These are phyloP conservation scores for Mercurialis annua DNA, from an alignment of 345 rosid genomes.

Conservation along the genomic window DNA sequence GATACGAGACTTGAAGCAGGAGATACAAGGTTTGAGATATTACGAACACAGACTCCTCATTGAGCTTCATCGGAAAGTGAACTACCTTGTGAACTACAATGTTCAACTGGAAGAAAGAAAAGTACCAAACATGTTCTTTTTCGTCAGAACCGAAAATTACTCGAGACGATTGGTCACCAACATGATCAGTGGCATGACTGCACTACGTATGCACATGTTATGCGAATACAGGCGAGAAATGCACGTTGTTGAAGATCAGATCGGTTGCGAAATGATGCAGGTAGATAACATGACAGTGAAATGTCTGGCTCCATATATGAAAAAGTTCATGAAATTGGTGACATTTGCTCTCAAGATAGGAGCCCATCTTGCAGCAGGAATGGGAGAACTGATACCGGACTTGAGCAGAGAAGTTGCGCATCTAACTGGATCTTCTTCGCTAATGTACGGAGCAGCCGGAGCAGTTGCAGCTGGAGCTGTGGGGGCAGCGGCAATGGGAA, in stretches of 20 bases:
- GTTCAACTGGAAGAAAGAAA: constrained; percentile 80
- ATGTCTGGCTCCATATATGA: constrained; percentile 78
- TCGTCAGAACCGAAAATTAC: constrained; percentile 75
- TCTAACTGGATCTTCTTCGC: constrained; percentile 62
- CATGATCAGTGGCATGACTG: constrained; percentile 74
- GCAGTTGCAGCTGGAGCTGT: constrained; percentile 62
- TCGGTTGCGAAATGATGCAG: constrained; percentile 87
- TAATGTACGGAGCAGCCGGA: constrained; percentile 72
- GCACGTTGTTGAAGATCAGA: constrained; percentile 87
- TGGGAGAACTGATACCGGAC: constrained; percentile 95
- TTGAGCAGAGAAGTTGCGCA: constrained; percentile 79
- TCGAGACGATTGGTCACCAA: constrained; percentile 76
- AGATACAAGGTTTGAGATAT: constrained; percentile 91
- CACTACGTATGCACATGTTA: constrained; percentile 84
- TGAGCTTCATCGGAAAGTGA: constrained; percentile 85
- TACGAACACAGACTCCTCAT: constrained; percentile 81
- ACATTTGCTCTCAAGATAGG: constrained; percentile 92
- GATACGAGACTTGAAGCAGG: constrained; percentile 88
- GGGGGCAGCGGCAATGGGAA: constrained; percentile 55
- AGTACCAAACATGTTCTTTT: constrained; percentile 89
- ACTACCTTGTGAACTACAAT: constrained; percentile 85
- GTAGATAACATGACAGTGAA: constrained; percentile 72
- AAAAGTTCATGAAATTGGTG: constrained; percentile 73
- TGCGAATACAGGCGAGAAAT: constrained; percentile 85
- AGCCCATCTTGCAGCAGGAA: constrained; percentile 84